Evolutionary conservation across 768 basidiomycete genomes (phyloP), one percentile per base, ranked within the genome.

Genomic region (Lactarius hengduanensis): DNA sequence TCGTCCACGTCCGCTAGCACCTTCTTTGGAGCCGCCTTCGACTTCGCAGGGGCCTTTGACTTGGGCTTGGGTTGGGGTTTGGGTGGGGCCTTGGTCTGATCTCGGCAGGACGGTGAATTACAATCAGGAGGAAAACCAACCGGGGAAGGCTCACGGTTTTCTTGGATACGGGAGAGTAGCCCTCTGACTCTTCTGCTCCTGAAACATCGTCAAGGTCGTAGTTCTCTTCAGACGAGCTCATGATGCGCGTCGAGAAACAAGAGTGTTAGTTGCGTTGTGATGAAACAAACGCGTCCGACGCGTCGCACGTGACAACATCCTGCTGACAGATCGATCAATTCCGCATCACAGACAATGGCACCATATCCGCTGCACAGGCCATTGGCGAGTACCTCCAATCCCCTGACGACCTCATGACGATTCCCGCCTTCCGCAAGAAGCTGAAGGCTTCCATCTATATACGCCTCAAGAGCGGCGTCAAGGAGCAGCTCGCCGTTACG

Each of bases 391-490:
- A 94, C 73, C 83, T 97, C 10, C 94, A 96, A 72, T 91, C 92
- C 26, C 95, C 95, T 1, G 94, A 96, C 72, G 96, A 97, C 78
- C 89, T 98, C 63, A 80, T 86, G 70, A 97, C 97, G 77, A 86
- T 98, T 40, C 83, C 86, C 1, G 86, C 93, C 0, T 94, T 93
- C 74, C 86, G 94, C 69, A 96, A 96, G 81, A 96, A 96, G 73
- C 84, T 98, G 77, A 96, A 97, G 77, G 88, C 94, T 0, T 92
- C 94, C 10, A 91, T 98, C 67, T 93, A 97, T 73, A 88, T 90
- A 4, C 85, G 94, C 72, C 86, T 98, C 57, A 91, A 94, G 74
- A 89, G 84, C 63, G 93, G 94, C 11, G 94, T 96, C 70, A 94
- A 91, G 76, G 92, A 96, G 67, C 96, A 98, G 75, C 82, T 99